A percentile compares a stretch with the other conserved stretches of the same genome.
Conservation (phyloP, 768 basidiomycete species). For the Auriscalpium vulgare region DNA sequence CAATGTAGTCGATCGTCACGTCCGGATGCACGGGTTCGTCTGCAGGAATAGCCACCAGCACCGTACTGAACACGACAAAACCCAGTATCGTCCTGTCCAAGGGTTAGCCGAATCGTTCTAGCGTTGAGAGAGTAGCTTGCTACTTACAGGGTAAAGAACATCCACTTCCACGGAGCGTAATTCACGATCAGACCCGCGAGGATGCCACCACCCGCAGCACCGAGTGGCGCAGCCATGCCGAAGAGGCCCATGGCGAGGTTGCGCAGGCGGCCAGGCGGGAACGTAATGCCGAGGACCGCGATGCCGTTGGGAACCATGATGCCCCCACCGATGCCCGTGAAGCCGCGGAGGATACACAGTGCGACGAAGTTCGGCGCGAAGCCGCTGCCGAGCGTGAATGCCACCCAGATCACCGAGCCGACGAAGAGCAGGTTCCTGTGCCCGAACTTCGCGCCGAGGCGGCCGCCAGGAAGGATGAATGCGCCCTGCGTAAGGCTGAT, state of each 20-base stretch:
- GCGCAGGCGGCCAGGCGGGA: constrained; percentile 1
- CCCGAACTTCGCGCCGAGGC: constrained; percentile 6
- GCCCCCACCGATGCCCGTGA: constrained; percentile 1
- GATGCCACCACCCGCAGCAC: not conserved
- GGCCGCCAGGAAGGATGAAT: constrained; percentile 6
- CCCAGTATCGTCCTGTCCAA: not conserved
- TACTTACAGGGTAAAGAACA: constrained; percentile 4
- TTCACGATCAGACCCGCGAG: not conserved
- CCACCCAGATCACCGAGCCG: constrained; percentile 4
- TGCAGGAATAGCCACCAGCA: not conserved
- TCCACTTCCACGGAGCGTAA: constrained; percentile 4
- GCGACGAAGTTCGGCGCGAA: constrained; percentile 1
- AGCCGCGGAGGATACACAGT: not conserved
- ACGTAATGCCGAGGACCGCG: constrained; percentile 3
- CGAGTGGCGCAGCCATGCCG: not conserved
- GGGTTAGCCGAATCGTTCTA: not conserved
- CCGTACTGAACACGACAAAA: not conserved
- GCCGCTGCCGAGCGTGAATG: constrained; percentile 3
- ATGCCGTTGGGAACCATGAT: constrained; percentile 2
- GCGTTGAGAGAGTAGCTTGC: not conserved
- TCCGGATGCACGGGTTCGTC: not conserved
- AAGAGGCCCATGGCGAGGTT: constrained; percentile 4
- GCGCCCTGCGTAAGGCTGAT: constrained; percentile 5
- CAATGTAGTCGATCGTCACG: not conserved
- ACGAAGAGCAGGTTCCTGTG: constrained; percentile 4